Base-by-base conservation (phyloP, 345 rosid species). In the Populus alba region DNA sequence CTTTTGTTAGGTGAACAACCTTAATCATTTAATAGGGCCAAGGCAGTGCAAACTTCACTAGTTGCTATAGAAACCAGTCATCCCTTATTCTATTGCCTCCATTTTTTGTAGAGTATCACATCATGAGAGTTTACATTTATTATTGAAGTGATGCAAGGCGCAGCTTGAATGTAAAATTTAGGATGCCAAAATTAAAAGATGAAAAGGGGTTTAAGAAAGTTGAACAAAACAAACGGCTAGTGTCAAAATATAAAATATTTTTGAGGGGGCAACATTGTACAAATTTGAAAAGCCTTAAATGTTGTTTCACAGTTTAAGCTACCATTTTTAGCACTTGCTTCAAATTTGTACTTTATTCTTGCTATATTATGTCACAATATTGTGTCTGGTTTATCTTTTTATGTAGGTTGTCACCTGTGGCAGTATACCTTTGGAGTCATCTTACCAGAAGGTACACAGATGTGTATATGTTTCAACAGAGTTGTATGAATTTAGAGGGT, bases 381-480 rank as follows among this genome's bases (percentile, higher is more conserved):
- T 23, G 33, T 70, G 27, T 13, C 45, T 79, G 51, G 35, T 27
- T 43, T 72, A 20, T 13, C 55, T 57, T 53, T 41, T 77, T 38
- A 68, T 86, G 82, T 81, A 95, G 99, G 97, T 95, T 70, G 97
- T 93, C 73, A 95, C 99, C 53, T 95, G 99, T 82, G 99, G 99
- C 77, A 90, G 98, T 79, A 81, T 89, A n/a, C 93, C 98, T 12
- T 81, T 95, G 79, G 98, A 95, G 70, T 87, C 99, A 43, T 91
- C 99, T 41, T 95, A 91, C 84, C 96, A 93, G 83, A 90, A 87
- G 80, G 76, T 86, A 74, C 87, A 92, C 16, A 91, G 98, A 80
- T 95, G 99, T 47, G 92, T 95, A 27, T 93, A 89, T 51, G 90
- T 93, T 66, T 93, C 97, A 18, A 87, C 97, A 1, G 98, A 95